Evolutionary conservation across 2,329 filamentous ascomycete genomes (phyloP), one percentile per base, ranked within the genome.

Genomic region (Alternaria consortialis): DNA sequence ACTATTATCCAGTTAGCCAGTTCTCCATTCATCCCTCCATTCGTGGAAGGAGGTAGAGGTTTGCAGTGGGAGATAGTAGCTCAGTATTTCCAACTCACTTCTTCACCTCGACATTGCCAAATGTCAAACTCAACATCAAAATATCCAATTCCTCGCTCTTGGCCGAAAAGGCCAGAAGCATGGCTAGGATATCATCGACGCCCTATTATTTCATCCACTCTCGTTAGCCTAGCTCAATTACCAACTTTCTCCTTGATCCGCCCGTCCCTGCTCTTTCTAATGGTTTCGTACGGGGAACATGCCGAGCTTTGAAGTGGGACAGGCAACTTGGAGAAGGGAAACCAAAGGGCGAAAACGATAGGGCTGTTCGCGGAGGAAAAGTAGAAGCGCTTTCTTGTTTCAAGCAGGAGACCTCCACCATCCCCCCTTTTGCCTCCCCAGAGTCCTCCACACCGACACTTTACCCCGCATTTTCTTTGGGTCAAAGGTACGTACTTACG

Each of bases 41-140:
- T 20, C 20, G 20, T 20, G 20, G 20, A 20, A 20, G 2, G 20
- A 20, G 20, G 20, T 20, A 20, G 20, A 20, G 20, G 20, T 20
- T 20, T 2, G 20, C 20, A 20, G 20, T 20, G 20, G 20, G n/a
- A n/a, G n/a, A n/a, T n/a, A n/a, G n/a, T n/a, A n/a, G n/a, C n/a
- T n/a, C n/a, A n/a, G 20, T 20, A 20, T 20, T 20, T 20, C 3
- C 15, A 51, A 53, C 55, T n/a, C 78, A 93, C 91, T 88, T 94
- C 64, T 93, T 85, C 15, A 97, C 88, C 68, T 94, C 89, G 23
- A 98, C 92, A 76, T 99, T 99, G 58, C 95, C 95, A 78, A 95
- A 97, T 1, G 94, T 97, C 62, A 97, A 86, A 1, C 93, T 97
- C 58, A 99, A 85, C 79, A 98, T 86, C 47, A 91, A 80, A 36